Evolutionary conservation across 2,329 filamentous ascomycete species (phyloP).

Genomic region (Sporothrix mexicana): DNA sequence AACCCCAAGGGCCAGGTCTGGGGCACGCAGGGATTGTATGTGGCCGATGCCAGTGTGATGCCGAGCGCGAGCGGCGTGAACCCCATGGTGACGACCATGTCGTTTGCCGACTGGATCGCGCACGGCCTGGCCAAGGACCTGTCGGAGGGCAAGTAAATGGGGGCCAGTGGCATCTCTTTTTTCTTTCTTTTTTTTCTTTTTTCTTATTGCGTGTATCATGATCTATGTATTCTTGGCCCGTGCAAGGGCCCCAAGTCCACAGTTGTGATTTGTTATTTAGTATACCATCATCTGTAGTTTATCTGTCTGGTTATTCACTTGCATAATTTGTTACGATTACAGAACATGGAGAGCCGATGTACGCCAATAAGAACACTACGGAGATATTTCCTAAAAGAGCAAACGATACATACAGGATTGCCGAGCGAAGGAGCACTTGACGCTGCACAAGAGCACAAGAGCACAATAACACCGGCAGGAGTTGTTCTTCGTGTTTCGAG

Average conservation of each 20-base stretch:
- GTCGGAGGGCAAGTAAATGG: slow-evolving; percentile 18
- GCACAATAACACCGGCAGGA: not conserved
- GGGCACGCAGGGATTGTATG: slow-evolving; percentile 68
- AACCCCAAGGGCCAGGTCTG: slow-evolving; percentile 66
- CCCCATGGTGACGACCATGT: slow-evolving; percentile 81
- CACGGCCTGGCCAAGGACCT: slow-evolving; percentile 60
- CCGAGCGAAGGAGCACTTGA: not conserved
- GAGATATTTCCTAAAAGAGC: slow-evolving; percentile 10
- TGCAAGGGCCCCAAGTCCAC: not conserved
- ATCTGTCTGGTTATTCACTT: not conserved
- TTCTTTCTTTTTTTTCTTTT: not conserved
- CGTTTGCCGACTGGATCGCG: slow-evolving; percentile 69
- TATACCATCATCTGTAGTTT: not conserved
- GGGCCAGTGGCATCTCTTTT: not conserved
- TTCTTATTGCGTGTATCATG: not conserved
- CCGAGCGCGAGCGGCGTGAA: slow-evolving; percentile 80
- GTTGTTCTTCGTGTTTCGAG: not conserved
- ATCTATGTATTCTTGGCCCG: not conserved
- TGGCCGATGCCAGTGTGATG: slow-evolving; percentile 77
- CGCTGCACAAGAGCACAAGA: not conserved
- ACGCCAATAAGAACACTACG: not conserved
- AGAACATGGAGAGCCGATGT: not conserved
- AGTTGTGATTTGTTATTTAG: not conserved
- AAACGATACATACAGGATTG: not conserved
- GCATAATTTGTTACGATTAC: not conserved